phyloP scores from a whole-genome alignment of 306 rosid genomes.

The Cucumis sativus region Cucumber_9930_V3 NC_026655.2:2963501-2964000 shows the following conservation, averaged over 20 bases:
- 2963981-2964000: not conserved
- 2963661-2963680: not conserved
- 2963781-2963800: not conserved
- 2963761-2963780: not conserved
- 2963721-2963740: not conserved
- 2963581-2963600: constrained; percentile 53
- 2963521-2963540: constrained; percentile 23
- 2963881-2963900: not conserved
- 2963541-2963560: constrained; percentile 89
- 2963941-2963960: not conserved
- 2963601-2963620: constrained; percentile 49
- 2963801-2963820: not conserved
- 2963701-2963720: not conserved
- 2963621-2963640: constrained; percentile 70
- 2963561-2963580: constrained; percentile 79
- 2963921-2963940: not conserved
- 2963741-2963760: not conserved
- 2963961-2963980: not conserved
- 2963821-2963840: not conserved
- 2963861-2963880: not conserved
- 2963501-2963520: not conserved
- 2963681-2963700: not conserved
- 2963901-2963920: too few relatives aligned
- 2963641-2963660: constrained; percentile 48
- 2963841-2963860: not conserved